Conservation (phyloP, 2,329 filamentous ascomycete genomes). For the Neoascochyta sp. region DNA sequence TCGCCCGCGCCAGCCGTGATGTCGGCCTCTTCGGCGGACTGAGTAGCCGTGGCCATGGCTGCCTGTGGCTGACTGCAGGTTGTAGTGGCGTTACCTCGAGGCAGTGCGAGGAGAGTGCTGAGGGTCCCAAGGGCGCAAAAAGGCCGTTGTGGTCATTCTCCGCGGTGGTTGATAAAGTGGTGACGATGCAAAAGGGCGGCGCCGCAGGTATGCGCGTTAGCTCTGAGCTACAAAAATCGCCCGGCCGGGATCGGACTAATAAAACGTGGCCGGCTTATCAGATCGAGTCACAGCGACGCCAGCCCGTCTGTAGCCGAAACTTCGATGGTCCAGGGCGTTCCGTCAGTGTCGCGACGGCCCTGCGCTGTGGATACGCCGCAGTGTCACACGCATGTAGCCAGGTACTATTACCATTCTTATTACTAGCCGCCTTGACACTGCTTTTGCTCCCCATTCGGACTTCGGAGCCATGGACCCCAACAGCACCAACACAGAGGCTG, state of each 20-base stretch:
- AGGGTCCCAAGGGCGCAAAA: conserved; percentile 20
- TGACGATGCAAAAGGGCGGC: conserved; percentile 20
- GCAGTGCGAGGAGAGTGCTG: conserved; percentile 21
- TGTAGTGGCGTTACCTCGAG: conserved; percentile 28
- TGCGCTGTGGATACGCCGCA: too few relatives aligned
- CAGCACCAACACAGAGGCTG: conserved; percentile 49
- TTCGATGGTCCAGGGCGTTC: too few relatives aligned
- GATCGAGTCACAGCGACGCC: conserved; percentile 15
- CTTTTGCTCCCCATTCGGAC: conserved; percentile 13
- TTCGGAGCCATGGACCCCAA: conserved; percentile 15
- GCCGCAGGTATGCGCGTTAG: conserved; percentile 10
- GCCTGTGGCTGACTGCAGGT: conserved; percentile 3
- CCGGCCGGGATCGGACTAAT: conserved; percentile 13
- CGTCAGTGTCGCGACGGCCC: conserved; percentile 9
- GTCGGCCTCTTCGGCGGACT: conserved; percentile 41
- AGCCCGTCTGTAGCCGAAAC: conserved; percentile 7
- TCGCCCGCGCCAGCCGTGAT: conserved; percentile 51
- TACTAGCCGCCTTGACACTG: too few relatives aligned
- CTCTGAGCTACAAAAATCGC: conserved; percentile 14
- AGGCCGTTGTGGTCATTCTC: conserved; percentile 29
- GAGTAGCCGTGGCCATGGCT: conserved; percentile 29
- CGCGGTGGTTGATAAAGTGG: conserved; percentile 10
- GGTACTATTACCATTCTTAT: conserved; percentile 3
- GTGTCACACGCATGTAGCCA: too few relatives aligned
- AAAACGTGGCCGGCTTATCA: conserved; percentile 19